Evolutionary conservation across 2,329 filamentous ascomycete genomes (phyloP).

Genomic region (Sodiomyces alkalinus): DNA sequence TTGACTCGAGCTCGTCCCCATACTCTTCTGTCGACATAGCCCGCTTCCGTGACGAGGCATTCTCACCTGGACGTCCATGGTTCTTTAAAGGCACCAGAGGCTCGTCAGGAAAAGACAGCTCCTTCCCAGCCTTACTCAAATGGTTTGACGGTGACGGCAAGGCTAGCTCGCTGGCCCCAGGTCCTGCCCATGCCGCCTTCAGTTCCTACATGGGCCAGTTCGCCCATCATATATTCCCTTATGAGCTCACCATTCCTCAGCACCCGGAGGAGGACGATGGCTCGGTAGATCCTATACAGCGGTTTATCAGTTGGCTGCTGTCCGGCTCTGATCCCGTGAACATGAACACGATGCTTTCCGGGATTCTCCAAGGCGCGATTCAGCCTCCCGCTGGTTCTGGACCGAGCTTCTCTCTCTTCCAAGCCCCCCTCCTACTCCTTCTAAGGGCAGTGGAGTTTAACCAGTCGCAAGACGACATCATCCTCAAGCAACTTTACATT

Average conservation of each 20-base stretch:
- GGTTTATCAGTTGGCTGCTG: conserved; percentile 7
- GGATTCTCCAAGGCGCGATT: conserved; percentile 15
- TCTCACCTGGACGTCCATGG: conserved; percentile 2
- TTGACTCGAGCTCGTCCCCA: neutral
- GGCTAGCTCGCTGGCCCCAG: too few relatives aligned
- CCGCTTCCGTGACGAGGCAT: conserved; percentile 3
- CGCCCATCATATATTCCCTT: conserved; percentile 11
- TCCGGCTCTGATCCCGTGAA: conserved; percentile 11
- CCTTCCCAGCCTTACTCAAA: conserved; percentile 9
- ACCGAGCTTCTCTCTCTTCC: conserved; percentile 36
- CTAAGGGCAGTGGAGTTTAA: conserved; percentile 40
- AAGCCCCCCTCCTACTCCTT: conserved; percentile 50
- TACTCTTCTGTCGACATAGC: conserved; percentile 2
- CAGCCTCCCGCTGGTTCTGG: conserved; percentile 6
- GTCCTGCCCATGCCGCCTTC: conserved; percentile 5
- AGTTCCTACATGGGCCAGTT: conserved; percentile 9
- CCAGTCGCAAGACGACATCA: conserved; percentile 6
- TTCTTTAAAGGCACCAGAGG: conserved; percentile 9
- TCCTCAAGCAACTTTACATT: conserved; percentile 56
- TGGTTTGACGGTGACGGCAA: conserved; percentile 13
- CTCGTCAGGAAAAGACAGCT: conserved; percentile 7
- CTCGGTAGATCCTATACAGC: conserved; percentile 1
- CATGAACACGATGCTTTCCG: conserved; percentile 15
- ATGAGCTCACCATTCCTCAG: conserved; percentile 14
- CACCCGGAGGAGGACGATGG: conserved; percentile 3